Conservation (phyloP, 805 yeast species). For the Monosporozyma servazzii region DNA sequence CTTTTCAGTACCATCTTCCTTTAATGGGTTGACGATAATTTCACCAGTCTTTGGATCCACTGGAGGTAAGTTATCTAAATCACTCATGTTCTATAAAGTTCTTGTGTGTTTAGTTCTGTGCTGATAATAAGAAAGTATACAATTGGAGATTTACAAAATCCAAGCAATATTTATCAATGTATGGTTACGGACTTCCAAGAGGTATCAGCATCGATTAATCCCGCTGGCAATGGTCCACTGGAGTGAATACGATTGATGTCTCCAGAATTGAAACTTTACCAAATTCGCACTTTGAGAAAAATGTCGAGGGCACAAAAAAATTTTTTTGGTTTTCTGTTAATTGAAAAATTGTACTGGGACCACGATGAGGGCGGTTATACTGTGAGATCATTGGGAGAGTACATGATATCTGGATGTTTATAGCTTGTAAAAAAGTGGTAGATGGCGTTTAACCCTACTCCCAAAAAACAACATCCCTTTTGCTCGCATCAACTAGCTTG, state of each 20-base stretch:
- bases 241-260: not conserved
- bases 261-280: not conserved
- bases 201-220: not conserved
- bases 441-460: too few relatives aligned
- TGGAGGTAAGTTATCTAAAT: slow-evolving; percentile 27
- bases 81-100: slow-evolving; percentile 19
- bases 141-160: too few relatives aligned
- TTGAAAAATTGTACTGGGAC: not conserved
- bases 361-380: not conserved
- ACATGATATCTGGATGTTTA: too few relatives aligned
- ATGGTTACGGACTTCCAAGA: not conserved
- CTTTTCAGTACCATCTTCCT: slow-evolving; percentile 43
- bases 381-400: not conserved
- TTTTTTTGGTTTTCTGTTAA: not conserved
- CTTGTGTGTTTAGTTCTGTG: not conserved
- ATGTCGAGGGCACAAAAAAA: not conserved
- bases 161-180: not conserved
- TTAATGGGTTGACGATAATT: slow-evolving; percentile 30
- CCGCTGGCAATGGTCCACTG: not conserved
- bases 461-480: too few relatives aligned
- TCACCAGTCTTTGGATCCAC: slow-evolving; percentile 32
- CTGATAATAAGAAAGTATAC: too few relatives aligned
- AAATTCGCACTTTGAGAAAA: not conserved
- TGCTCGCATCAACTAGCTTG: too few relatives aligned
- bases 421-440: too few relatives aligned